These are phyloP conservation scores for Buddleja alternifolia DNA, from an alignment of 257 asterid species.

Conservation along the genomic window DNA sequence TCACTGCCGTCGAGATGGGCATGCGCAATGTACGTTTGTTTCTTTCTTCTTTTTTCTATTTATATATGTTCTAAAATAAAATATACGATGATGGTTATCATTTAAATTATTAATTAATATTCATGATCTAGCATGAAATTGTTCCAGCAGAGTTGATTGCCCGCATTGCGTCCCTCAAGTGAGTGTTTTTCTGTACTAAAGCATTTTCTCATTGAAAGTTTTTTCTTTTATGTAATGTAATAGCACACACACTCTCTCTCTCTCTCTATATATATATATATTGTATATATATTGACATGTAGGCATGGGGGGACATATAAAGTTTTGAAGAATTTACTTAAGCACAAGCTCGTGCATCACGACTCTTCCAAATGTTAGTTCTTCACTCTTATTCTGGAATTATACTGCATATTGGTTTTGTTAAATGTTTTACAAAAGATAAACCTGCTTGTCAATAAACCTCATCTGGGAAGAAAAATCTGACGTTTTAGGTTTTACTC, in stretches of 20 bases:
- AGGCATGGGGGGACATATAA: constrained; percentile 99
- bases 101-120: constrained; percentile 2
- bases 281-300: constrained; percentile 23
- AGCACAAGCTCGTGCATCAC: constrained; percentile 93
- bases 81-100: neutral
- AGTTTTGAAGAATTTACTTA: constrained; percentile 93
- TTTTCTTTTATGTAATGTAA: neutral
- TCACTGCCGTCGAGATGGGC: too few species aligned
- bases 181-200: constrained; percentile 14
- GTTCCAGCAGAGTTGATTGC: constrained; percentile 82
- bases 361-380: constrained; percentile 91
- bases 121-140: constrained; percentile 73
- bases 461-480: too few species aligned
- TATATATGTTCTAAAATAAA: neutral
- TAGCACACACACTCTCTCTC: too few species aligned
- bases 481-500: too few species aligned
- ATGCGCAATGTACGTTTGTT: constrained; percentile 7
- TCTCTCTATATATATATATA: constrained; percentile 18
- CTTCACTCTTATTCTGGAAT: constrained; percentile 31
- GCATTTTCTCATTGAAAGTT: neutral
- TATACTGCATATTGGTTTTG: too few species aligned
- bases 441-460: too few species aligned
- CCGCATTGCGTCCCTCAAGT: constrained; percentile 86
- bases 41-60: neutral
- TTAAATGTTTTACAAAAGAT: too few species aligned